A percentile compares a stretch with the other conserved stretches of the same genome.
phyloP scores from a whole-genome alignment of 805 yeast species.

The Suhomyces canberraensis region DNA sequence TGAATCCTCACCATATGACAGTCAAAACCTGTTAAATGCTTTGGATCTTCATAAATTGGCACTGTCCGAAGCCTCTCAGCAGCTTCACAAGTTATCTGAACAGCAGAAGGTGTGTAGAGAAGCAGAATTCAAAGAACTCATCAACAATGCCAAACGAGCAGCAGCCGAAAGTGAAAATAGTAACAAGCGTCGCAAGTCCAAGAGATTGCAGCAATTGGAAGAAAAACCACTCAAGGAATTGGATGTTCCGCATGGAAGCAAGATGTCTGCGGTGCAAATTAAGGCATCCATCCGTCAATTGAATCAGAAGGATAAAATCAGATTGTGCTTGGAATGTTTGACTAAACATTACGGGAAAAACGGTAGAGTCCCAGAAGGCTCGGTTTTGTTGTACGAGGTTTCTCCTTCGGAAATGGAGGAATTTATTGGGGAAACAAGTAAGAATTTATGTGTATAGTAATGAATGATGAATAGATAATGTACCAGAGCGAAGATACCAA shows the following conservation, averaged over 20 bases:
- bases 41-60: neutral
- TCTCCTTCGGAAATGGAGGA: slow-evolving; percentile 20
- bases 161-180: slow-evolving; percentile 8
- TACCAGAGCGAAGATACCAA: too few relatives aligned
- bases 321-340: slow-evolving; percentile 32
- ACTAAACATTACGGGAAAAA: slow-evolving; percentile 14
- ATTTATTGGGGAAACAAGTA: slow-evolving; percentile 17
- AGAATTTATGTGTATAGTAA: slow-evolving; percentile 5
- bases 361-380: slow-evolving; percentile 19
- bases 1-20: slow-evolving; percentile 33
- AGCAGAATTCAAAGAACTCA: slow-evolving; percentile 17
- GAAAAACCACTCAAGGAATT: slow-evolving; percentile 3
- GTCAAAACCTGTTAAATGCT: neutral
- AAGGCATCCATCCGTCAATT: slow-evolving; percentile 22
- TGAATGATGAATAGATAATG: neutral
- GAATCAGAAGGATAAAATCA: slow-evolving; percentile 21
- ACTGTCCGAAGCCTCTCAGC: slow-evolving; percentile 4
- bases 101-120: slow-evolving; percentile 8
- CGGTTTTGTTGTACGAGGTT: slow-evolving; percentile 18
- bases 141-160: slow-evolving; percentile 15
- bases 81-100: slow-evolving; percentile 4
- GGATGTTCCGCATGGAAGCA: slow-evolving; percentile 8
- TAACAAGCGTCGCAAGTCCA: slow-evolving; percentile 9
- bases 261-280: slow-evolving; percentile 20
- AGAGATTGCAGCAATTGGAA: slow-evolving; percentile 14